phyloP scores from a whole-genome alignment of 768 basidiomycete genomes.

The Hygrocybe coccinea region DNA sequence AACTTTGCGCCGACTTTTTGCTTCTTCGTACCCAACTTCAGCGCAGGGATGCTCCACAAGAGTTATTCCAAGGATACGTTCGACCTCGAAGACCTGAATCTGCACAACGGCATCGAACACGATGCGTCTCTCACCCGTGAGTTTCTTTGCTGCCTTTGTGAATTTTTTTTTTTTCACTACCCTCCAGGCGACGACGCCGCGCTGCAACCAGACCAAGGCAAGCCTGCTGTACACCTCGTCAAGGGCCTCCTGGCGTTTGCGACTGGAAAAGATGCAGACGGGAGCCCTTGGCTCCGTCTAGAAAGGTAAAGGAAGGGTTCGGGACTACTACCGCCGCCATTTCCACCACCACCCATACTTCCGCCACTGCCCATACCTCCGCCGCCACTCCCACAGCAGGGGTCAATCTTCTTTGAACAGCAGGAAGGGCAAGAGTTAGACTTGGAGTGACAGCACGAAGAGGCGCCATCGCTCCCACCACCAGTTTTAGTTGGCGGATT shows the following conservation, averaged over 20 bases:
- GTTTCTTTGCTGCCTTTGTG: constrained; percentile 23
- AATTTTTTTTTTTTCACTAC: constrained; percentile 20
- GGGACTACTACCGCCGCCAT: no score
- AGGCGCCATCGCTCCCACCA: no score
- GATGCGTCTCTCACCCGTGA: constrained; percentile 59
- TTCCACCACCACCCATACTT: no score
- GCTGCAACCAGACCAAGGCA: constrained; percentile 48
- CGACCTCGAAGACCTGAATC: constrained; percentile 60
- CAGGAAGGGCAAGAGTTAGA: no score
- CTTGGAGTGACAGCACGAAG: no score
- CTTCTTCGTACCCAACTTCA: constrained; percentile 57
- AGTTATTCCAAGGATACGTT: constrained; percentile 56
- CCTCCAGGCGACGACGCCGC: constrained; percentile 44
- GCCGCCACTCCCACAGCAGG: no score
- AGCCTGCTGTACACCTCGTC: constrained; percentile 46
- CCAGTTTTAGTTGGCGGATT: no score
- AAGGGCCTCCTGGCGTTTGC: constrained; percentile 54
- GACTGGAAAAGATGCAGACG: constrained; percentile 51
- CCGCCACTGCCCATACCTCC: no score
- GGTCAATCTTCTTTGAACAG: no score
- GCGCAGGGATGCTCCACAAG: constrained; percentile 53
- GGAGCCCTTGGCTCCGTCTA: no score
- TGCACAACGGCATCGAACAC: constrained; percentile 76
- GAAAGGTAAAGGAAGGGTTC: no score
- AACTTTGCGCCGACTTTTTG: constrained; percentile 70